Conservation (phyloP, 2,329 filamentous ascomycete genomes). For the Trichoderma oligosporum region DNA sequence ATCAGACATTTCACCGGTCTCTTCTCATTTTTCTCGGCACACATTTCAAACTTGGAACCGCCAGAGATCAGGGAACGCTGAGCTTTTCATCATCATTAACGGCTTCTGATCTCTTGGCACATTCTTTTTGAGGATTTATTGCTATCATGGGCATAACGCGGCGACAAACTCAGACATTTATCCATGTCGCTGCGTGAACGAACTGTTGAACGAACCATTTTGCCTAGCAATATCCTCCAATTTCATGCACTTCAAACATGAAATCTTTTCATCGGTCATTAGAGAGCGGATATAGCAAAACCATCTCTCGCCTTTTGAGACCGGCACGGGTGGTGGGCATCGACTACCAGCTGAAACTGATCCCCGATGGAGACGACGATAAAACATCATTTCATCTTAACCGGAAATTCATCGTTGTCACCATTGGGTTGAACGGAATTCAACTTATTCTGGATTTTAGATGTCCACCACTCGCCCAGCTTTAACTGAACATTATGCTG, state of each 20-base stretch:
- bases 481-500: background rate
- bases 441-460: background rate
- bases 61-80: background rate
- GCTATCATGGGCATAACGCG: background rate
- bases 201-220: background rate
- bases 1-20: background rate
- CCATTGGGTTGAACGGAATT: background rate
- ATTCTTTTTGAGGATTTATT: background rate
- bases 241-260: background rate
- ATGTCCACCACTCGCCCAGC: constrained; percentile 5
- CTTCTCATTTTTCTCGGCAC: constrained; percentile 1
- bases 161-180: background rate
- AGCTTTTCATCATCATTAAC: background rate
- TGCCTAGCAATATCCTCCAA: background rate
- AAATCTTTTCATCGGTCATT: background rate
- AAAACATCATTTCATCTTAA: background rate
- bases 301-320: background rate
- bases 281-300: background rate
- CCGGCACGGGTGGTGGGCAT: background rate
- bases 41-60: background rate
- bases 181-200: background rate
- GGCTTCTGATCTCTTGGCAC: background rate
- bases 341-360: background rate
- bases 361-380: background rate
- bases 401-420: background rate